Conservation (phyloP, 345 rosid species). For the Hirschfeldia incana region DNA sequence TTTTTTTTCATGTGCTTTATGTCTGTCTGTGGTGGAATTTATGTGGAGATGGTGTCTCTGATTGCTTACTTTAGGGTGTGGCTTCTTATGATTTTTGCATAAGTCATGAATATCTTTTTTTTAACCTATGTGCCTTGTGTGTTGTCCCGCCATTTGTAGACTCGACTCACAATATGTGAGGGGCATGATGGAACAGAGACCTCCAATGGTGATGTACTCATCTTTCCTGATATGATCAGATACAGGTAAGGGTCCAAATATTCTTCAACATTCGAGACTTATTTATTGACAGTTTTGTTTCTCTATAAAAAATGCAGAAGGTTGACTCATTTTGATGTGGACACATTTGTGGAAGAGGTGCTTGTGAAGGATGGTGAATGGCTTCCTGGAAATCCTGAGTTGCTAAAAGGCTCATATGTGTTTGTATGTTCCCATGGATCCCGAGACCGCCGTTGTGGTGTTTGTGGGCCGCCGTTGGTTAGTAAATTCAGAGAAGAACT, state of each 20-base stretch:
- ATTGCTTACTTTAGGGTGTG: neutral
- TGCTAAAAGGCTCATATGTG: constrained; percentile 70
- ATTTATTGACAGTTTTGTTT: constrained; percentile 18
- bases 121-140: neutral
- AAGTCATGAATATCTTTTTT: neutral
- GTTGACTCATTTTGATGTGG: constrained; percentile 98
- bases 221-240: constrained; percentile 97
- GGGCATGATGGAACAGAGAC: constrained; percentile 99
- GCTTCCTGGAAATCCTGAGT: constrained; percentile 91
- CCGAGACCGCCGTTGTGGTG: constrained; percentile 85
- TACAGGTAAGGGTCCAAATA: constrained; percentile 58
- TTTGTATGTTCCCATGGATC: constrained; percentile 96
- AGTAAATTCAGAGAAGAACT: constrained; percentile 88
- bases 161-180: constrained; percentile 87
- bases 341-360: constrained; percentile 96
- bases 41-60: constrained; percentile 1
- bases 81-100: neutral
- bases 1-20: neutral
- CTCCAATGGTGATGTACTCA: constrained; percentile 94
- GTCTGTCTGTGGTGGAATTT: neutral
- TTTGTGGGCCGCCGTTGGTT: constrained; percentile 88
- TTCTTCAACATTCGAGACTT: constrained; percentile 17
- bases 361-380: constrained; percentile 94
- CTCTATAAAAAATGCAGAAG: constrained; percentile 63
- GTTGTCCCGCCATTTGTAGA: constrained; percentile 42